A percentile compares a stretch with the other conserved stretches of the same genome.
Evolutionary conservation across 495 filamentous ascomycete genomes (phyloP).

Genomic region (Bryoglossum gracile): DNA sequence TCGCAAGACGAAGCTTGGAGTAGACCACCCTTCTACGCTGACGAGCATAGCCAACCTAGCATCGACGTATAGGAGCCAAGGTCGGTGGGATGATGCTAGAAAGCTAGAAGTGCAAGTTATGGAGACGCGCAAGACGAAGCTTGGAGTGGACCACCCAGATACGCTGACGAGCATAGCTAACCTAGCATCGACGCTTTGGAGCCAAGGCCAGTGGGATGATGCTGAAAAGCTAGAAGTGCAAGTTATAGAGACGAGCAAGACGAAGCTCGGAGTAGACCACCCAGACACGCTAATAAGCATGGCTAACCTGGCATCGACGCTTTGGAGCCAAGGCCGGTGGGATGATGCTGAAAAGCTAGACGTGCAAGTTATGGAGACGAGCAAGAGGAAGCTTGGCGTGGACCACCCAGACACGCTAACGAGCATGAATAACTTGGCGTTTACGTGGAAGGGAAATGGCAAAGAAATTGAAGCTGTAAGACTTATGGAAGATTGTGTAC

Average conservation of each 20-base stretch:
- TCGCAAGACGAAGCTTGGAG: constrained; percentile 25
- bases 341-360: too few species aligned
- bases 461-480: constrained; percentile 7
- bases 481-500: constrained; percentile 13
- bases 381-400: too few species aligned
- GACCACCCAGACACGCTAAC: too few species aligned
- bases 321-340: too few species aligned
- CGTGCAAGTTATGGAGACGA: too few species aligned
- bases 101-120: neutral
- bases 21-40: constrained; percentile 31
- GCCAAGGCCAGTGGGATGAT: neutral
- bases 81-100: neutral
- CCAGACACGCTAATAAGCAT: neutral
- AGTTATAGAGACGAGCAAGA: neutral
- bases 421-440: too few species aligned
- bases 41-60: constrained; percentile 11
- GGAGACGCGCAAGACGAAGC: constrained; percentile 19
- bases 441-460: constrained; percentile 24
- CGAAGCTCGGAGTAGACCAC: neutral
- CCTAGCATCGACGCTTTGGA: constrained; percentile 25
- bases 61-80: neutral
- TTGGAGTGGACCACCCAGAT: constrained; percentile 30
- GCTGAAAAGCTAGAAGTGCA: neutral
- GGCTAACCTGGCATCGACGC: neutral
- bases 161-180: constrained; percentile 28